Conservation (phyloP, 2,329 filamentous ascomycete species). For the Thielaviopsis euricoi region DNA sequence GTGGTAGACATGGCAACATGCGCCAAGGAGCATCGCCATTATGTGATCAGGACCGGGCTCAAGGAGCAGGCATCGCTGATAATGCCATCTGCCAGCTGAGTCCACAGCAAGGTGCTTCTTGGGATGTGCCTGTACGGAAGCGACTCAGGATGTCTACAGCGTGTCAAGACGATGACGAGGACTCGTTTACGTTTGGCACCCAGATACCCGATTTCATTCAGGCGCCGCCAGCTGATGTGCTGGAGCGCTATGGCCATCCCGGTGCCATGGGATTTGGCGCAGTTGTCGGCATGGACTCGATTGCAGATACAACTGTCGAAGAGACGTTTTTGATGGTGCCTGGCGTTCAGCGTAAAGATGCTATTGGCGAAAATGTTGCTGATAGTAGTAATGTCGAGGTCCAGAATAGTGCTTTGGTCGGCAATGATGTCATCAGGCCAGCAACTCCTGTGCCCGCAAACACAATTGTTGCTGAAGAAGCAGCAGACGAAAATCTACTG, state of each 20-base stretch:
- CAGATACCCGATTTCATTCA: neutral
- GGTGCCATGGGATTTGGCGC: neutral
- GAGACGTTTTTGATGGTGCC: slow-evolving; percentile 1
- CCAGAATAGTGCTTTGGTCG: neutral
- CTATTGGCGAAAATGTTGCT: neutral
- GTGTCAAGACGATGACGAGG: neutral
- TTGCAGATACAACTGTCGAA: slow-evolving; percentile 4
- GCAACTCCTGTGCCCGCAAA: neutral
- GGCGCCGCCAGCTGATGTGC: neutral
- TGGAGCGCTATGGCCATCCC: neutral
- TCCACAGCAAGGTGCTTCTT: neutral
- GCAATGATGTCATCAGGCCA: neutral
- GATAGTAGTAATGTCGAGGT: neutral
- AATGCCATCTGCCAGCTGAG: neutral
- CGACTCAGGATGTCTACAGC: no score
- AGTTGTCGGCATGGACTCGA: neutral
- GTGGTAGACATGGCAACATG: neutral
- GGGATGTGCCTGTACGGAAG: neutral
- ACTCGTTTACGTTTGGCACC: neutral
- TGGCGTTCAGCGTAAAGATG: neutral
- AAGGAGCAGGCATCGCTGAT: no score
- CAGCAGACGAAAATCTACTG: neutral
- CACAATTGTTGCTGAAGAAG: neutral
- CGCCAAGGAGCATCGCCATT: no score
- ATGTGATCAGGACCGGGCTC: no score